Evolutionary conservation across 495 filamentous ascomycete genomes (phyloP).

Genomic region (Penicillium cataractarum): DNA sequence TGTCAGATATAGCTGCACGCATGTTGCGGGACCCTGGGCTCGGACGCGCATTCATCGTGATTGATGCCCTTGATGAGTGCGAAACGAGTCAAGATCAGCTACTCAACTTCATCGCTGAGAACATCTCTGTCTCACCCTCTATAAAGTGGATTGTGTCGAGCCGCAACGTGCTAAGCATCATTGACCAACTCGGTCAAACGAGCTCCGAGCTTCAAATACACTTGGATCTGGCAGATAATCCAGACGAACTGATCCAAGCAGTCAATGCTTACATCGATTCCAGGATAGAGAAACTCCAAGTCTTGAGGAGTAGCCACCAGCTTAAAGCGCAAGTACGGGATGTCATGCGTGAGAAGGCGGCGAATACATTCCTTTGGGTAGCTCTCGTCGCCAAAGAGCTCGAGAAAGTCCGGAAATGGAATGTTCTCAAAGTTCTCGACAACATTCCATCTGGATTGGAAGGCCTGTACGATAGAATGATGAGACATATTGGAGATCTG

Average conservation of each 20-base stretch:
- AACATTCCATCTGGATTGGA: neutral
- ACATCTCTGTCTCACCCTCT: constrained; percentile 6
- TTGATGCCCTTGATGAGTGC: constrained; percentile 58
- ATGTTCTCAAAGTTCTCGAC: neutral
- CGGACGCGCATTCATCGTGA: constrained; percentile 33
- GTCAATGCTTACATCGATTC: constrained; percentile 38
- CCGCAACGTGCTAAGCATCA: constrained; percentile 28
- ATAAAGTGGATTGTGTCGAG: constrained; percentile 42
- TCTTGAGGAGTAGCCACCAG: constrained; percentile 4
- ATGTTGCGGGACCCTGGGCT: neutral
- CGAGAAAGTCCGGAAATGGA: neutral
- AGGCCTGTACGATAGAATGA: neutral
- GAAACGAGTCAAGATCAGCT: constrained; percentile 30
- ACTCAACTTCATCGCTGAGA: constrained; percentile 36
- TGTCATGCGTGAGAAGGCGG: constrained; percentile 23
- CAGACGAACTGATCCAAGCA: constrained; percentile 16
- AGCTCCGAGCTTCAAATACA: neutral
- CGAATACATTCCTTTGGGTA: constrained; percentile 43
- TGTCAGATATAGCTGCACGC: neutral
- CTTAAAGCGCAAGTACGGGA: constrained; percentile 14
- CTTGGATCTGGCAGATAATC: constrained; percentile 28
- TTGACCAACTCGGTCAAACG: constrained; percentile 9
- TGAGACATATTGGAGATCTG: neutral
- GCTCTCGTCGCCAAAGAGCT: constrained; percentile 7
- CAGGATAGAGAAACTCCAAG: constrained; percentile 30